A percentile compares a stretch with the other conserved stretches of the same genome.
Evolutionary conservation across 2,329 filamentous ascomycete genomes (phyloP).

Genomic region (Botryosphaeria dothidea): DNA sequence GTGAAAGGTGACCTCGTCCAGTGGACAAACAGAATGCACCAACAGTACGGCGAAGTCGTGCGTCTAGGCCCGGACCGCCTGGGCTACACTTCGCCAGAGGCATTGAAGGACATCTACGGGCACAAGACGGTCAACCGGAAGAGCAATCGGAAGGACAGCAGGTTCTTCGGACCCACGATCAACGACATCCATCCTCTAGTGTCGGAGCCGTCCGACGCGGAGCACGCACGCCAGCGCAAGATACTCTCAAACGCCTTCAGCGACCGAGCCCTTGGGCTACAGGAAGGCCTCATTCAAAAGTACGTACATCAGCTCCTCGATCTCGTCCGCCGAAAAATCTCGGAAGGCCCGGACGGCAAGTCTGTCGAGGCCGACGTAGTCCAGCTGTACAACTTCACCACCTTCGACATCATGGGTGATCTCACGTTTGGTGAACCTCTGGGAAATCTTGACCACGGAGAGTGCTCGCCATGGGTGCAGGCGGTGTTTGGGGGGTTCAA

Average conservation of each 20-base stretch:
- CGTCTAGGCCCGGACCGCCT: conserved; percentile 10
- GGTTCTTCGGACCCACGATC: neutral
- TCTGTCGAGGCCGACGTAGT: no score
- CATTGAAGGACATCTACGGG: conserved; percentile 21
- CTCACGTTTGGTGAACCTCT: conserved; percentile 35
- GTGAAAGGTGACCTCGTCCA: no score
- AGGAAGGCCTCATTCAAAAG: conserved; percentile 31
- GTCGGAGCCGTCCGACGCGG: conserved; percentile 24
- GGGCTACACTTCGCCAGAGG: conserved; percentile 6
- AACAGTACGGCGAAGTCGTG: conserved; percentile 14
- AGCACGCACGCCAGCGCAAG: conserved; percentile 22
- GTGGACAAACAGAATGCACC: conserved; percentile 27
- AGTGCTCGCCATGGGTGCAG: conserved; percentile 35
- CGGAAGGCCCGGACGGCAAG: no score
- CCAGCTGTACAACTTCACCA: no score
- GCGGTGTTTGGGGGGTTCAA: conserved; percentile 30
- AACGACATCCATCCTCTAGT: neutral
- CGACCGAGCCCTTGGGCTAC: conserved; percentile 30
- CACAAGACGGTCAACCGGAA: conserved; percentile 5
- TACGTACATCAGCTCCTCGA: conserved; percentile 36
- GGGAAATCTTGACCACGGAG: conserved; percentile 29
- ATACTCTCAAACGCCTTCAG: conserved; percentile 32
- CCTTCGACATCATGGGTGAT: no score
- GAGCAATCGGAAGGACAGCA: neutral
- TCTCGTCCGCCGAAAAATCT: conserved; percentile 17